These are phyloP conservation scores for Dryas alaskensis DNA, from an alignment of 306 rosid species.

Conservation along the genomic window DNA sequence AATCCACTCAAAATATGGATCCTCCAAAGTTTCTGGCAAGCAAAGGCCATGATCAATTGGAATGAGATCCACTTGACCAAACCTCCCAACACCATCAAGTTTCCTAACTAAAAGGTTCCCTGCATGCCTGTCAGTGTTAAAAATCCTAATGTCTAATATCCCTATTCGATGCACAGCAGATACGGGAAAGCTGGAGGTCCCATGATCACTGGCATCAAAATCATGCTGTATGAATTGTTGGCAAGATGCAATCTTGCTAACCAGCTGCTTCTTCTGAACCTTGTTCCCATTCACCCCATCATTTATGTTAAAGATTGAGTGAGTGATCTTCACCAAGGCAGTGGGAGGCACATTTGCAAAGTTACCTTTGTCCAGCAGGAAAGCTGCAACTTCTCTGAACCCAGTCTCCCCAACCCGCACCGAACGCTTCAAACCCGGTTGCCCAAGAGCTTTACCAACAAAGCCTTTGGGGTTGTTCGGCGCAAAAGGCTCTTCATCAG, in stretches of 20 bases:
- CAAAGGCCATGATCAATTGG: slow-evolving; percentile 99
- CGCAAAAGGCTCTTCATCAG: slow-evolving; percentile 97
- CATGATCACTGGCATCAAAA: slow-evolving; percentile 98
- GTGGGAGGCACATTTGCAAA: slow-evolving; percentile 97
- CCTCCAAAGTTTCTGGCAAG: slow-evolving; percentile 90
- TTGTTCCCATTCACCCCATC: slow-evolving; percentile 80
- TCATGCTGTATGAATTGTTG: slow-evolving; percentile 93
- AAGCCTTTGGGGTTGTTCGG: slow-evolving; percentile 97
- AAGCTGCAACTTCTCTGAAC: slow-evolving; percentile 92
- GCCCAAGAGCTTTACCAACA: slow-evolving; percentile 93
- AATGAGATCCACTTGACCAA: slow-evolving; percentile 88
- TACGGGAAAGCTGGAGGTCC: slow-evolving; percentile 94
- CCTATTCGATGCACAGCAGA: slow-evolving; percentile 94
- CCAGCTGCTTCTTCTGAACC: slow-evolving; percentile 56
- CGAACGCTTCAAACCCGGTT: slow-evolving; percentile 85
- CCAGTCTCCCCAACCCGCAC: slow-evolving; percentile 99
- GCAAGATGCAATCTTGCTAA: slow-evolving; percentile 91
- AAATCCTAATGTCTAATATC: slow-evolving; percentile 89
- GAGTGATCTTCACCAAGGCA: slow-evolving; percentile 89
- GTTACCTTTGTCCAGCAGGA: slow-evolving; percentile 74
- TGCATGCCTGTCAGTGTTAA: slow-evolving; percentile 96
- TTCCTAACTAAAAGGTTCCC: slow-evolving; percentile 91
- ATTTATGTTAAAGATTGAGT: slow-evolving; percentile 89
- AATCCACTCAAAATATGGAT: slow-evolving; percentile 98
- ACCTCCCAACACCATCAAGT: slow-evolving; percentile 69